These are phyloP conservation scores for Penicillium daleae DNA, from an alignment of 495 filamentous ascomycete species.

Conservation along the genomic window DNA sequence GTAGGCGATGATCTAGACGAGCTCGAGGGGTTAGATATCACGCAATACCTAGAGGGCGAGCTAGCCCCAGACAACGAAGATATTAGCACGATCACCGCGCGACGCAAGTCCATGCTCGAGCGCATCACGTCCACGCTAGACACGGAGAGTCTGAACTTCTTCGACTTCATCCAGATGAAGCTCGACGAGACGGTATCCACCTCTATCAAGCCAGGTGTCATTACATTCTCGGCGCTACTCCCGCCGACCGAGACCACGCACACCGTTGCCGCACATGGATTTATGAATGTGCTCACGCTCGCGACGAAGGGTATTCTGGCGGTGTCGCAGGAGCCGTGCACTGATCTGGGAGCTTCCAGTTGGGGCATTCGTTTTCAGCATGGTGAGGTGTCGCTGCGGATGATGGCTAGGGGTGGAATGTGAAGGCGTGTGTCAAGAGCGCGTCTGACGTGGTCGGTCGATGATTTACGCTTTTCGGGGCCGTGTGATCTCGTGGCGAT, in stretches of 20 bases:
- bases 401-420: neutral
- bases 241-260: slow-evolving; percentile 55
- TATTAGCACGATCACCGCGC: slow-evolving; percentile 43
- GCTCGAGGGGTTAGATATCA: slow-evolving; percentile 36
- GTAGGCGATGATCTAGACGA: slow-evolving; percentile 46
- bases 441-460: neutral
- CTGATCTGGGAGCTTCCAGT: slow-evolving; percentile 27
- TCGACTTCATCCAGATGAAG: slow-evolving; percentile 55
- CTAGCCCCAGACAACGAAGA: slow-evolving; percentile 41
- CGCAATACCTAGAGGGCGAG: slow-evolving; percentile 42
- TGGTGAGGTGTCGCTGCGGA: slow-evolving; percentile 33
- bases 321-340: slow-evolving; percentile 32
- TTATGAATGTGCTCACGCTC: slow-evolving; percentile 73
- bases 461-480: neutral
- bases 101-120: slow-evolving; percentile 44
- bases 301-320: slow-evolving; percentile 61
- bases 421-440: neutral
- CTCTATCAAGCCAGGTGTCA: slow-evolving; percentile 11
- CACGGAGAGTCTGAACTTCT: slow-evolving; percentile 61
- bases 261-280: slow-evolving; percentile 69
- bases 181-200: slow-evolving; percentile 11
- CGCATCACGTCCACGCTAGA: slow-evolving; percentile 56
- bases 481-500: slow-evolving; percentile 4
- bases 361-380: slow-evolving; percentile 33
- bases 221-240: slow-evolving; percentile 64